Evolutionary conservation across 1,284 basidiomycete genomes (phyloP), one percentile per base, ranked within the genome.

Genomic region (Schizophyllum commune): DNA sequence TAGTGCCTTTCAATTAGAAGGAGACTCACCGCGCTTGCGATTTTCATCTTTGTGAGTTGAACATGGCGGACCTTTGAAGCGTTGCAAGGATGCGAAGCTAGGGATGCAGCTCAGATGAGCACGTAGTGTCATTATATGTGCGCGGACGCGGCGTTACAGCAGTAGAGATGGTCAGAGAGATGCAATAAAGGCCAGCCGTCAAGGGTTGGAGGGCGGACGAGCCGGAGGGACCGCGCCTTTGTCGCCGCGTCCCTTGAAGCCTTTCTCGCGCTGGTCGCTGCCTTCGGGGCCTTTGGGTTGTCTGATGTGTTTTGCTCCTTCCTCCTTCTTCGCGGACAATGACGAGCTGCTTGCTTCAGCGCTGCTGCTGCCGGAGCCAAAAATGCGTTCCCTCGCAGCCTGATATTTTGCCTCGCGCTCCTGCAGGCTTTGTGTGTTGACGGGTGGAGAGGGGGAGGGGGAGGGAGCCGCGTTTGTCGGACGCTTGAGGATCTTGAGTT

Each of bases 401-500:
- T 75, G 74, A 65, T 78, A 81, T 63, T 73, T 71, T 27, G 72
- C 73, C 63, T 78, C 79, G 52, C 75, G 71, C 55, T 76, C 77
- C 65, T 74, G 71, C 9, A 77, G 63, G 5, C 74, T 75, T 61
- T 77, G 74, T 8, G 56, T 59, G 4, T 61, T 47, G 1, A 64
- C 54, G 11, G 65, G 63, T 0, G 71, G 65, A 5, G 67, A 62
- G 5, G 69, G 65, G 19, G 69, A 65, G 20, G 71, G 68, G 32
- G 71, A 71, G 33, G 65, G 59, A 32, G 69, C 67, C 32, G 65
- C 63, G 58, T 67, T 67, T n/a, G 75, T 71, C 11, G 77, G 77
- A 11, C 77, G 75, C 65, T 79, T 80, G 22, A 79, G 71, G 55
- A 79, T 80, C 32, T 74, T 74, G 69, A 79, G 73, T 1, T 72